Evolutionary conservation across 768 basidiomycete genomes (phyloP), one percentile per base, ranked within the genome.

Genomic region (Hysterangium stoloniferum): DNA sequence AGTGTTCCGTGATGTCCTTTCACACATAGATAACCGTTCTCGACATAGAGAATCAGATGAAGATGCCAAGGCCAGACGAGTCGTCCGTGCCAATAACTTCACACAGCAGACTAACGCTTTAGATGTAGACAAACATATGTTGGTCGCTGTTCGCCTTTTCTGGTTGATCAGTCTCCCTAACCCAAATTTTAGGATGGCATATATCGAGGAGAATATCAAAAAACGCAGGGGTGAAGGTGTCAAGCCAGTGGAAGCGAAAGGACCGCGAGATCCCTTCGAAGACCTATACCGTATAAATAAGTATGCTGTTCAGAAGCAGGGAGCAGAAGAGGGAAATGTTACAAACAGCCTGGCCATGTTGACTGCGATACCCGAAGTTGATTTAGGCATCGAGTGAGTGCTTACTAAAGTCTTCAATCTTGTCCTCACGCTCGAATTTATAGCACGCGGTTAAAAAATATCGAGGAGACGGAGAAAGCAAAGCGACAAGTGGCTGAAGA

Each of bases 91-190:
- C 19, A 95, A 89, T 67, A 96, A 96, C 68, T 98, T 99, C 62
- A 99, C 96, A 0, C 90, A 94, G 56, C 95, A 97, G 68, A 99
- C 95, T 4, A 95, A 96, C 63, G 80, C 82, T 1, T 75, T 97
- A 19, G 95, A 97, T 62, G 93, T 96, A 22, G 95, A 99, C 70
- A 98, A 97, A 62, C 96, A 98, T 61, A 98, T 98, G 95, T 93
- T 52, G 45, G 88, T 70, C 22, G n/a, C n/a, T n/a, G 19, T 24
- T 6, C 12, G 3, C 11, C 33, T 35, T 32, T 11, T 11, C 19
- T 24, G 29, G n/a, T 6, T 6, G 13, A 27, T 17, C 29, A 11
- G 31, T 40, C 31, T 52, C 37, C 37, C 4, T 15, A 40, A 9
- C 29, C 19, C 3, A n/a, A 5, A 42, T 25, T 6, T 29, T 42